Percentiles rank a stretch among this genome's conserved stretches.
These are phyloP conservation scores for Malassezia caprae DNA, from an alignment of 1,284 basidiomycete genomes.

Conservation along the genomic window DNA sequence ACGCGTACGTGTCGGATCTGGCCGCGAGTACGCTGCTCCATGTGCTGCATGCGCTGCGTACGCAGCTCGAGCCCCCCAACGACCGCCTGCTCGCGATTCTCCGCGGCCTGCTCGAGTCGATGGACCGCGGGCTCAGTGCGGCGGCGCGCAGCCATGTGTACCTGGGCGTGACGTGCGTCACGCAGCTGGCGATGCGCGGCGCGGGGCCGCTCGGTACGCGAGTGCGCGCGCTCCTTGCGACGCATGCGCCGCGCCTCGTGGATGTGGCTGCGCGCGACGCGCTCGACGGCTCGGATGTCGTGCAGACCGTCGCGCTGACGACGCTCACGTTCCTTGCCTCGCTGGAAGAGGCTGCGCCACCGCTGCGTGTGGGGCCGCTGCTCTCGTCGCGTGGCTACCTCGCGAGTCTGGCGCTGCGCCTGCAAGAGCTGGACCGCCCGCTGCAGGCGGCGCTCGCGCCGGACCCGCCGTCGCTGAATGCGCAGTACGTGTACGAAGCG, in stretches of 20 bases:
- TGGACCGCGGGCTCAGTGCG: conserved; percentile 69
- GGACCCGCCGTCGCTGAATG: conserved; percentile 84
- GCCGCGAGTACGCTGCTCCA: conserved; percentile 72
- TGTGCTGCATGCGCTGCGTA: conserved; percentile 63
- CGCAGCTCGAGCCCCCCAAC: conserved; percentile 23
- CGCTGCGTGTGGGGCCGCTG: conserved; percentile 51
- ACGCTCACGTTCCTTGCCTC: conserved; percentile 61
- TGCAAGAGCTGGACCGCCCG: conserved; percentile 73
- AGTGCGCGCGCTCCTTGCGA: conserved; percentile 55
- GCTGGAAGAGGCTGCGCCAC: conserved; percentile 6
- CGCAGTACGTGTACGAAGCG: conserved; percentile 87
- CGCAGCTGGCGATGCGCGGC: conserved; percentile 70
- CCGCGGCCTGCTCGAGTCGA: conserved; percentile 64
- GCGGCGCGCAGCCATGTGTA: conserved; percentile 95
- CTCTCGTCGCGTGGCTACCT: conserved; percentile 70
- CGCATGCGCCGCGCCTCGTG: conserved; percentile 61
- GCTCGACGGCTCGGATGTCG: conserved; percentile 85
- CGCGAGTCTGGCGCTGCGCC: conserved; percentile 66
- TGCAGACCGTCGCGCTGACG: conserved; percentile 88
- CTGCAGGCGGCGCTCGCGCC: conserved; percentile 71
- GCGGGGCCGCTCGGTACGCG: conserved; percentile 48
- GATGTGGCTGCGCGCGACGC: conserved; percentile 75
- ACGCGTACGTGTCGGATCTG: conserved; percentile 57
- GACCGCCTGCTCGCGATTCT: conserved; percentile 70
- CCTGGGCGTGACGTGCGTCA: conserved; percentile 50